Evolutionary conservation across 2,329 filamentous ascomycete species (phyloP).

Genomic region (Scytalidium sp.): DNA sequence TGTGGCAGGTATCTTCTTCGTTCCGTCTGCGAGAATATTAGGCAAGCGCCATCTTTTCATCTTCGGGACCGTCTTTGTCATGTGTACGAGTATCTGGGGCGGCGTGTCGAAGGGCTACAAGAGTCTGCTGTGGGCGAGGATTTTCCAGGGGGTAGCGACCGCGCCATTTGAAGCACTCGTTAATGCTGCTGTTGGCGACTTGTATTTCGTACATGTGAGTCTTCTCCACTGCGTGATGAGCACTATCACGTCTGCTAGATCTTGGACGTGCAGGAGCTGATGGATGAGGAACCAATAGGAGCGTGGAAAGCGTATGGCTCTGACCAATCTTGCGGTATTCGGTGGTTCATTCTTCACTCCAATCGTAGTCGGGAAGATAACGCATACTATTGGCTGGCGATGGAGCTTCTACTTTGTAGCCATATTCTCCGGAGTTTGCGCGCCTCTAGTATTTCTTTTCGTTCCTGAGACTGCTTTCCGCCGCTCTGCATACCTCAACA

Average conservation of each 20-base stretch:
- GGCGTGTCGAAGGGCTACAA: slow-evolving; percentile 64
- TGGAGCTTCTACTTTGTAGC: slow-evolving; percentile 89
- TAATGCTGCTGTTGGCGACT: slow-evolving; percentile 83
- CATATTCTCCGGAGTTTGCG: slow-evolving; percentile 71
- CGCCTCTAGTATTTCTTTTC: slow-evolving; percentile 72
- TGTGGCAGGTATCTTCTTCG: slow-evolving; percentile 77
- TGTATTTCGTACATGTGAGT: slow-evolving; percentile 83
- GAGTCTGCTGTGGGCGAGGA: slow-evolving; percentile 72
- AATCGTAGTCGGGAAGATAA: slow-evolving; percentile 87
- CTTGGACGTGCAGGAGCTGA: not conserved
- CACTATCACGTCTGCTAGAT: too few relatives aligned
- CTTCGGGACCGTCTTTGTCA: slow-evolving; percentile 69
- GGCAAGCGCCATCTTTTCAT: slow-evolving; percentile 89
- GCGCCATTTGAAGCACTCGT: slow-evolving; percentile 89
- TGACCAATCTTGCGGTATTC: slow-evolving; percentile 68
- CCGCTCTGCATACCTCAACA: slow-evolving; percentile 65
- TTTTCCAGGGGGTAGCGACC: slow-evolving; percentile 82
- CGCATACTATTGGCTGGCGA: slow-evolving; percentile 69
- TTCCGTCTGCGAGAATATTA: slow-evolving; percentile 85
- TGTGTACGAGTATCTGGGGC: slow-evolving; percentile 75
- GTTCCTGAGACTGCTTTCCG: slow-evolving; percentile 83
- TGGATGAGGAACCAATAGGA: slow-evolving; percentile 40
- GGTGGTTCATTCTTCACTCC: slow-evolving; percentile 76
- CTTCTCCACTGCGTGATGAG: too few relatives aligned
- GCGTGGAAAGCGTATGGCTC: slow-evolving; percentile 82